phyloP scores from a whole-genome alignment of 352 stramenopile genomes.

The Phytophthora cryptogea region DNA sequence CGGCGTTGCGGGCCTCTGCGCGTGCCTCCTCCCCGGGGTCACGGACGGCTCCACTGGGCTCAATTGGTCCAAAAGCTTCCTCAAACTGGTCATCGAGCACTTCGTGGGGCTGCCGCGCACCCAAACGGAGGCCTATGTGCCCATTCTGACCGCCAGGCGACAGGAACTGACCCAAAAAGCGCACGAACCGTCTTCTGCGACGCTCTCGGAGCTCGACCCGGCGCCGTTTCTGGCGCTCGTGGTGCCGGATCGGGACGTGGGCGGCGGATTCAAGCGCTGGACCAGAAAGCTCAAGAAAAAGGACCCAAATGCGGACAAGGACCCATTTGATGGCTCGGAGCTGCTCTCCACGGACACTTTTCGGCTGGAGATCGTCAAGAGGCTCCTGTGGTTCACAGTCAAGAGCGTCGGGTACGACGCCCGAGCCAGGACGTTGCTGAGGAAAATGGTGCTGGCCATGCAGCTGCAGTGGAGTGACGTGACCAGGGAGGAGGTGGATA shows the following conservation, averaged over 20 bases:
- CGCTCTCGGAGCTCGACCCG: constrained; percentile 45
- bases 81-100: constrained; percentile 62
- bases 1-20: constrained; percentile 65
- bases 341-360: constrained; percentile 44
- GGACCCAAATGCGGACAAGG: constrained; percentile 24
- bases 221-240: constrained; percentile 68
- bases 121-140: constrained; percentile 71
- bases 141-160: constrained; percentile 60
- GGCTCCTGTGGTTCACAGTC: constrained; percentile 80
- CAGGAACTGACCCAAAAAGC: constrained; percentile 24
- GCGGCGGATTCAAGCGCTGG: constrained; percentile 36
- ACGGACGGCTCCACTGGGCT: constrained; percentile 64
- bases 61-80: constrained; percentile 67
- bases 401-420: constrained; percentile 82
- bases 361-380: constrained; percentile 63
- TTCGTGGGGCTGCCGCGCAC: constrained; percentile 58
- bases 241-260: constrained; percentile 33
- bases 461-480: constrained; percentile 63
- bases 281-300: constrained; percentile 33
- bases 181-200: constrained; percentile 21
- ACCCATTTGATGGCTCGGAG: constrained; percentile 13
- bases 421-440: constrained; percentile 57
- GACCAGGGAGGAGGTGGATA: constrained; percentile 66
- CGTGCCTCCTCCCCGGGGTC: constrained; percentile 66
- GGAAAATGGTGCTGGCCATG: constrained; percentile 52